Evolutionary conservation across 1,284 basidiomycete genomes (phyloP).

Genomic region (Naganishia sp.): DNA sequence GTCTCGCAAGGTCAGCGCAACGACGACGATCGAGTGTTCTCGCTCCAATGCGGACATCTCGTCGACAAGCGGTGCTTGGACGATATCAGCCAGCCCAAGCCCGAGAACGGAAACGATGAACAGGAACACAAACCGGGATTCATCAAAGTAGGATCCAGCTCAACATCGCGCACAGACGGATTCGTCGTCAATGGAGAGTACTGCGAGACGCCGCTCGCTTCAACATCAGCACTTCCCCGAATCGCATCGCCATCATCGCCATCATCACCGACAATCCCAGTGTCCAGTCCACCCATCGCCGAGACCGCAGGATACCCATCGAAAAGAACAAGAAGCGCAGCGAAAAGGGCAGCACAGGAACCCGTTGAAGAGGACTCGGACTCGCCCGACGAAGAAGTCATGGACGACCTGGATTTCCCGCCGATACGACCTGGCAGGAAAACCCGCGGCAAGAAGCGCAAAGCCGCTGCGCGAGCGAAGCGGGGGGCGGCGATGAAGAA

Average conservation of each 20-base stretch:
- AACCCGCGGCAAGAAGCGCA: neutral
- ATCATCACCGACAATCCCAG: neutral
- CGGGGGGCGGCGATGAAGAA: constrained; percentile 7
- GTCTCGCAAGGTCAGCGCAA: constrained; percentile 42
- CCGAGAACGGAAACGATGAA: neutral
- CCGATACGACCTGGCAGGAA: neutral
- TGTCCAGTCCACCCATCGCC: constrained; percentile 1
- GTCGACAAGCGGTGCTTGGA: constrained; percentile 50
- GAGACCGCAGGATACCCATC: neutral
- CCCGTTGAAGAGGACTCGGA: neutral
- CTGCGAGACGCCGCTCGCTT: neutral
- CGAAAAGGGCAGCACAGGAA: neutral
- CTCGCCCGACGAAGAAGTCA: neutral
- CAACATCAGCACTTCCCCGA: constrained; percentile 2
- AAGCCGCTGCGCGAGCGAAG: neutral
- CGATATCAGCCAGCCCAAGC: constrained; percentile 27
- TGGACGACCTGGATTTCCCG: neutral
- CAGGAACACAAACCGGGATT: constrained; percentile 3
- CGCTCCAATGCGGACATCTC: constrained; percentile 52
- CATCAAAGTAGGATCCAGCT: constrained; percentile 2
- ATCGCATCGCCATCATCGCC: neutral
- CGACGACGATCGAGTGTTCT: constrained; percentile 46
- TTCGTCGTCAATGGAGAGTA: constrained; percentile 15
- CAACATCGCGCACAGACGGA: constrained; percentile 2
- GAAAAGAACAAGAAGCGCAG: constrained; percentile 16